Evolutionary conservation across 345 rosid genomes (phyloP).

Genomic region (Linum tenue): DNA sequence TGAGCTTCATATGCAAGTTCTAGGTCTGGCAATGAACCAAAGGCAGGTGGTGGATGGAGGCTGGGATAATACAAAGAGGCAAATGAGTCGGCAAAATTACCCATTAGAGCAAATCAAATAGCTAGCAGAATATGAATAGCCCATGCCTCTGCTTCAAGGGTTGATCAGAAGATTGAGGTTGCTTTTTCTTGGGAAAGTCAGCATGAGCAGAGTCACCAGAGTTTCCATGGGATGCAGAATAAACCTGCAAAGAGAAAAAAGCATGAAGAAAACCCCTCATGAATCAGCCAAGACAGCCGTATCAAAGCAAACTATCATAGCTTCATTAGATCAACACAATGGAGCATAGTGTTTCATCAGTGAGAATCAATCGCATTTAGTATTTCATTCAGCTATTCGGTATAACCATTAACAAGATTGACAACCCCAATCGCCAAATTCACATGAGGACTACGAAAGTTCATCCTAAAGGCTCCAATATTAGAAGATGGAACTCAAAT

Average conservation of each 20-base stretch:
- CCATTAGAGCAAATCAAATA: slow-evolving; percentile 4
- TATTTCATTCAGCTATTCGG: no score
- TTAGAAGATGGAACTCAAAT: no score
- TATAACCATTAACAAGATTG: no score
- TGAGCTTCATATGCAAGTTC: slow-evolving; percentile 24
- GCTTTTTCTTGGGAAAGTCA: slow-evolving; percentile 20
- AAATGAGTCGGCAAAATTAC: not conserved
- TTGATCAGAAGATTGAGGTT: slow-evolving; percentile 17
- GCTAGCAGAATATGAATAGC: slow-evolving; percentile 3
- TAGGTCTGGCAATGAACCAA: slow-evolving; percentile 32
- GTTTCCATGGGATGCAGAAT: slow-evolving; percentile 21
- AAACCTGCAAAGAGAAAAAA: slow-evolving; percentile 31
- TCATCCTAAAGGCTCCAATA: no score
- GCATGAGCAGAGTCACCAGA: slow-evolving; percentile 15
- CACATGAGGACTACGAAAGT: no score
- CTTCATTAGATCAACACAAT: not conserved
- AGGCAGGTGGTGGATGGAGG: slow-evolving; percentile 44
- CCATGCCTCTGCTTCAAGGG: slow-evolving; percentile 36
- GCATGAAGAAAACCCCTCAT: slow-evolving; percentile 5
- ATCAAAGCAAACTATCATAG: not conserved
- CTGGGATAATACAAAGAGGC: slow-evolving; percentile 18
- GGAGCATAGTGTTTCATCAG: not conserved
- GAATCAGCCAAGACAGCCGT: not conserved
- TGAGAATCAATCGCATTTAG: no score
- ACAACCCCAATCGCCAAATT: no score